Conservation (phyloP, 2,329 filamentous ascomycete species). For the Ceratocystis papillata region DNA sequence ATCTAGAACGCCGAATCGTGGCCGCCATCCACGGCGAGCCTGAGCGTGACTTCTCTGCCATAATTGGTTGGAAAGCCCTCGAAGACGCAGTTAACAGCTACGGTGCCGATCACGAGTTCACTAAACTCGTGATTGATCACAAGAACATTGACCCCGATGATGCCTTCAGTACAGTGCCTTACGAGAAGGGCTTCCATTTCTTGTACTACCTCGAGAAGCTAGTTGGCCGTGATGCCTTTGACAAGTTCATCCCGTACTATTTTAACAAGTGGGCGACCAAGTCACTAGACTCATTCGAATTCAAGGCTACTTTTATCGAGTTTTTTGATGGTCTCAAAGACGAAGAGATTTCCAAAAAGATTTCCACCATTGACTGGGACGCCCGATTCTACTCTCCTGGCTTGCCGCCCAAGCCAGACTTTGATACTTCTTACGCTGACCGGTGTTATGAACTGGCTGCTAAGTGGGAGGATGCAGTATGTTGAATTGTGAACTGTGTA, state of each 20-base stretch:
- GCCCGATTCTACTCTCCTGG: constrained; percentile 80
- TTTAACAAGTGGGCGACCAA: constrained; percentile 76
- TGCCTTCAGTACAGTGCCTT: constrained; percentile 82
- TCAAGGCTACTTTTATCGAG: constrained; percentile 74
- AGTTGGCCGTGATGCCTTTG: constrained; percentile 75
- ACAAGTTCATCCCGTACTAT: constrained; percentile 92
- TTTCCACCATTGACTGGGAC: constrained; percentile 77
- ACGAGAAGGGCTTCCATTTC: constrained; percentile 95
- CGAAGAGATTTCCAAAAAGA: constrained; percentile 49
- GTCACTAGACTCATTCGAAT: constrained; percentile 87
- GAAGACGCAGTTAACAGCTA: constrained; percentile 69
- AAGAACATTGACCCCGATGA: constrained; percentile 91
- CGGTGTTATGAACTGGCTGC: constrained; percentile 71
- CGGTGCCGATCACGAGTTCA: constrained; percentile 81
- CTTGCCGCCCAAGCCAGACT: constrained; percentile 77
- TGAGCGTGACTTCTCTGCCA: constrained; percentile 85
- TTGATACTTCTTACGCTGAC: constrained; percentile 80
- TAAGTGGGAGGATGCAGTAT: constrained; percentile 60
- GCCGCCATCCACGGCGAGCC: constrained; percentile 68
- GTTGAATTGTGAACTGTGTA: constrained; percentile 29
- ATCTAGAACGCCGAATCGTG: constrained; percentile 77
- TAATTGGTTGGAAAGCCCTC: constrained; percentile 89
- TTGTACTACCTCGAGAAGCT: constrained; percentile 82
- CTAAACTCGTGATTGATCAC: constrained; percentile 77
- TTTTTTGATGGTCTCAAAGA: constrained; percentile 66